Percentiles rank a stretch among this genome's conserved stretches.
These are phyloP conservation scores for Pyricularia sp. DNA, from an alignment of 2,329 filamentous ascomycete species.

Conservation along the genomic window DNA sequence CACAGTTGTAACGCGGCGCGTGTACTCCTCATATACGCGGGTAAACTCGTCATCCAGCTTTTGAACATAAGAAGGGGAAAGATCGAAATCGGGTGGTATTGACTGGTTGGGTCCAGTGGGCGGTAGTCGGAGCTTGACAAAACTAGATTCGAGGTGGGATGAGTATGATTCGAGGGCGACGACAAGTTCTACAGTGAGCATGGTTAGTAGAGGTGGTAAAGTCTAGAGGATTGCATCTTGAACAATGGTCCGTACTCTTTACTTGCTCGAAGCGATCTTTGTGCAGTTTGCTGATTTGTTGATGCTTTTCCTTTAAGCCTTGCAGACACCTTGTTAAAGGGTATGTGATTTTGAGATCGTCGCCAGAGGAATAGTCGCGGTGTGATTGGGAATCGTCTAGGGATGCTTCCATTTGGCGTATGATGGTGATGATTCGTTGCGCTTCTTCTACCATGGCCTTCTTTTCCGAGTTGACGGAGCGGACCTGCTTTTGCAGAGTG, in stretches of 20 bases:
- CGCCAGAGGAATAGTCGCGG: conserved; percentile 43
- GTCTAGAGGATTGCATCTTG: background rate
- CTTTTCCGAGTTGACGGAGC: conserved; percentile 75
- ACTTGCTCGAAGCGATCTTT: conserved; percentile 91
- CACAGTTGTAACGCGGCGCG: conserved; percentile 63
- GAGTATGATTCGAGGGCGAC: conserved; percentile 92
- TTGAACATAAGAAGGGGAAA: conserved; percentile 81
- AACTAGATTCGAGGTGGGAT: conserved; percentile 81
- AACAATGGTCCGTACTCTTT: conserved; percentile 52
- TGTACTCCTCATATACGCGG: conserved; percentile 93
- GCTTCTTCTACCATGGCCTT: conserved; percentile 83
- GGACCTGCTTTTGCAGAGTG: conserved; percentile 80
- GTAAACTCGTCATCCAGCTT: conserved; percentile 84
- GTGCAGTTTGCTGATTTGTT: conserved; percentile 66
- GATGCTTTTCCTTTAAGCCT: conserved; percentile 73
- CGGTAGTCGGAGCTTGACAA: conserved; percentile 74
- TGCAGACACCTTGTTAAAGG: conserved; percentile 72
- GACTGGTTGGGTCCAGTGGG: conserved; percentile 66
- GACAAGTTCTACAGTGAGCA: conserved; percentile 57
- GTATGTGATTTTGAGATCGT: conserved; percentile 64
- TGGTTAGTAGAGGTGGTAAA: background rate
- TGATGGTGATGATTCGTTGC: conserved; percentile 67
- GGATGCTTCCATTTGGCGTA: conserved; percentile 87
- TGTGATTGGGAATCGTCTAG: conserved; percentile 62
- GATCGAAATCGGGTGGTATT: conserved; percentile 72